Conservation (phyloP, 2,329 filamentous ascomycete species). For the Pestalotiopsis sp. region DNA sequence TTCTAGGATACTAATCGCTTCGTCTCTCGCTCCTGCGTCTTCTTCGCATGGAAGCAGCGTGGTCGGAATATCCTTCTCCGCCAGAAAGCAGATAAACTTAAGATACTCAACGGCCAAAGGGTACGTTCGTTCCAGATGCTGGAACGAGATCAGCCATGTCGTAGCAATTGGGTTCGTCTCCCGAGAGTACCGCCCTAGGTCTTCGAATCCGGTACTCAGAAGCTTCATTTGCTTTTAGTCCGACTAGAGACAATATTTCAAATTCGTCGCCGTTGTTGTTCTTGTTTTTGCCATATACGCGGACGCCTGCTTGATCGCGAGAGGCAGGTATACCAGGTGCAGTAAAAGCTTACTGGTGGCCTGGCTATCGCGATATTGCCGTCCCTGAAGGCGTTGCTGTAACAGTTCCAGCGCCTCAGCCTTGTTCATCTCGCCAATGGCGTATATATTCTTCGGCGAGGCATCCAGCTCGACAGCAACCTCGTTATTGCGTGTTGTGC, state of each 20-base stretch:
- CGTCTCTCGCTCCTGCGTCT: neutral
- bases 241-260: constrained; percentile 18
- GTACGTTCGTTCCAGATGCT: neutral
- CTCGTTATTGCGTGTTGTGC: neutral
- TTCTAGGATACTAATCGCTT: neutral
- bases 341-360: neutral
- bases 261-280: constrained; percentile 17
- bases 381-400: neutral
- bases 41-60: neutral
- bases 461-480: neutral
- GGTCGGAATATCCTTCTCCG: neutral
- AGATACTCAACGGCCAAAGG: neutral
- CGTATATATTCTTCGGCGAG: neutral
- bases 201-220: neutral
- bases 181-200: too few relatives aligned
- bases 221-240: constrained; percentile 18
- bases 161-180: too few relatives aligned
- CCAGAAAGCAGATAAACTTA: neutral
- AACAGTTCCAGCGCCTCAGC: neutral
- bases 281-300: constrained; percentile 28
- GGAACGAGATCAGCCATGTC: too few relatives aligned
- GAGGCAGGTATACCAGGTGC: neutral
- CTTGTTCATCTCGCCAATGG: constrained; percentile 8
- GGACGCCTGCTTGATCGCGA: constrained; percentile 2
- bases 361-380: too few relatives aligned